Base-by-base conservation (phyloP, 2,329 filamentous ascomycete genomes). In the Orbilia ellipsospora region DNA sequence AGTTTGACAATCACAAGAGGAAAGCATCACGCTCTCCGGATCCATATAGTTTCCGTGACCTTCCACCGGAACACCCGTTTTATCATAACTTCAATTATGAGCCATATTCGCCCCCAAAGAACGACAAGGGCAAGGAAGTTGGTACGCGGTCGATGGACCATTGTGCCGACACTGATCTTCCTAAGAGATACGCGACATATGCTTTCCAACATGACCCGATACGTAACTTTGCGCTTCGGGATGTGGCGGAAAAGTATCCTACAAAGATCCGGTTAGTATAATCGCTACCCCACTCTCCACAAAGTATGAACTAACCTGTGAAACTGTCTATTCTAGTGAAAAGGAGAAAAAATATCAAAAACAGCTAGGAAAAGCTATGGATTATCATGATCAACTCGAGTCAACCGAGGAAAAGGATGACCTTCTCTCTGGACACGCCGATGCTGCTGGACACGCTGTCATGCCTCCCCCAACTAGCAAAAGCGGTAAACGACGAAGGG, bases 191-290 rank as follows among this genome's bases (percentile, higher is more conserved):
- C n/a, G 57, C 64, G 3, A 69, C 64, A 0, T 61, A 52, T 26
- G 15, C 44, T 4, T 75, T 69, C n/a, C 64, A 65, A 23, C 16
- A 54, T 4, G 54, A 75, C 13, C 72, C 72, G n/a, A 55, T 75
- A n/a, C 10, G 28, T 1, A 62, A 60, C 15, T 75, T 44, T 51
- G 4, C 18, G 6, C 44, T 75, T 26, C 51, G 64, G n/a, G 72
- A 75, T 65, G 72, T 75, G 8, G 72, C 72, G 4, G 72, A 75
- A 36, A 64, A 64, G 15, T 55, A 64, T 13, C 72, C 72, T 10
- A 75, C 72, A 1, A 75, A 75, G 28, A 54, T 67, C 16, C 54
- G 48, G 72, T 75, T 50, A 36, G 66, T 18, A n/a, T n/a, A 18
- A 51, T 12, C 18, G 13, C 5, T 23, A 10, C n/a, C 7, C 5